phyloP scores from a whole-genome alignment of 176 grass and related monocot species.

The Pontederia crassipes region DNA sequence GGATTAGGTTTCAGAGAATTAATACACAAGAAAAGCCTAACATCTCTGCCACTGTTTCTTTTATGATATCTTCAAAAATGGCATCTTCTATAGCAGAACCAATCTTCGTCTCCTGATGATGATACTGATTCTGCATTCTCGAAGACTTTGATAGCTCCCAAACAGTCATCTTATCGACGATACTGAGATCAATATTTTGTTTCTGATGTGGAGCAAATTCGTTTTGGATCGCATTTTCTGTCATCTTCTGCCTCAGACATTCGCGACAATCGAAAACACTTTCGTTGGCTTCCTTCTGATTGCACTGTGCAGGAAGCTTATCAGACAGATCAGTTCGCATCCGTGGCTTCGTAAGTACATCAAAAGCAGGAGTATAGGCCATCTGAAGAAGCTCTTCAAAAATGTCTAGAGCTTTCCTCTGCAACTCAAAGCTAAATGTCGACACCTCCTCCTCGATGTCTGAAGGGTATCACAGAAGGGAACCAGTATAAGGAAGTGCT shows the following conservation, averaged over 20 bases:
- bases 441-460: constrained; percentile 20
- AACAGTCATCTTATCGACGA: not conserved
- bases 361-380: constrained; percentile 38
- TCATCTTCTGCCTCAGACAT: not conserved
- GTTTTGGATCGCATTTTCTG: not conserved
- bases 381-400: constrained; percentile 48
- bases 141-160: constrained; percentile 2
- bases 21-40: not conserved
- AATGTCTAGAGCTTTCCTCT: constrained; percentile 26
- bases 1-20: too few species aligned
- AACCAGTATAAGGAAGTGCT: not conserved
- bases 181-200: not conserved
- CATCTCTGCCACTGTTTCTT: constrained; percentile 7
- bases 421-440: constrained; percentile 5
- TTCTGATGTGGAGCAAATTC: not conserved
- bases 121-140: not conserved
- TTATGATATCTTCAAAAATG: constrained; percentile 14
- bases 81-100: constrained; percentile 6
- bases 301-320: not conserved
- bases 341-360: constrained; percentile 21
- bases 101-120: constrained; percentile 1
- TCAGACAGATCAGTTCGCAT: constrained; percentile 7
- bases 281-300: not conserved
- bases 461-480: not conserved
- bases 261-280: not conserved